These are phyloP conservation scores for Nannochloropsis gaditana DNA, from an alignment of 108 stramenopile species.

Conservation along the genomic window DNA sequence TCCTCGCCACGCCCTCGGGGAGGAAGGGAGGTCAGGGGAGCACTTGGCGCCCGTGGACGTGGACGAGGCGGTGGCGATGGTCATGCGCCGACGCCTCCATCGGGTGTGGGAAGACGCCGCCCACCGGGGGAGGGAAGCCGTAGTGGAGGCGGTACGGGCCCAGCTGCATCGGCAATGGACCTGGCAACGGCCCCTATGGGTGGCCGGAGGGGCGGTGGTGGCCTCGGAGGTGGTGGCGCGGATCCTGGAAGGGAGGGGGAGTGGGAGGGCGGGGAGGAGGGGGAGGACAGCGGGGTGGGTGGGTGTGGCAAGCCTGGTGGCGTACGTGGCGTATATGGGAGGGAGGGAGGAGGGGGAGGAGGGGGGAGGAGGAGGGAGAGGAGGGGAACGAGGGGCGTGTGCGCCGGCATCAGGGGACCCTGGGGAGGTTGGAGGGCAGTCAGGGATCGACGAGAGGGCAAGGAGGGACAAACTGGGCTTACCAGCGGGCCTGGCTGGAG, in stretches of 20 bases:
- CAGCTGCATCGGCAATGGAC: neutral
- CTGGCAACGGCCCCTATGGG: neutral
- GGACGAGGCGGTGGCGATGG: neutral
- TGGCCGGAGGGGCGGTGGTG: neutral
- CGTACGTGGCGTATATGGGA: neutral
- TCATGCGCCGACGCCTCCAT: neutral
- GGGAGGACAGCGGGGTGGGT: neutral
- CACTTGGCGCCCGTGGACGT: neutral
- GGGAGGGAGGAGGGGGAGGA: neutral
- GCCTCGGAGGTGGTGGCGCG: neutral
- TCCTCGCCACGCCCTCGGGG: neutral
- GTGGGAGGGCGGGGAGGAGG: neutral
- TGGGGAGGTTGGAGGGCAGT: no score
- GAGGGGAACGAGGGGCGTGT: neutral
- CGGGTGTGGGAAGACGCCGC: neutral
- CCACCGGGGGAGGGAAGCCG: neutral
- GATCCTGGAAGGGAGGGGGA: neutral
- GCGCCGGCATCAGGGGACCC: no score
- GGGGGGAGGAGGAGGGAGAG: neutral
- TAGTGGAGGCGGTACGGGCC: neutral
- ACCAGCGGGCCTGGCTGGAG: neutral
- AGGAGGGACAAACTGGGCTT: neutral
- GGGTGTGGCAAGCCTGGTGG: neutral
- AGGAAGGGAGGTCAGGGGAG: neutral
- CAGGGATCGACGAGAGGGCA: neutral